A percentile compares a stretch with the other conserved stretches of the same genome.
These are phyloP conservation scores for Acacia confusa DNA, from an alignment of 306 rosid species.

Conservation along the genomic window DNA sequence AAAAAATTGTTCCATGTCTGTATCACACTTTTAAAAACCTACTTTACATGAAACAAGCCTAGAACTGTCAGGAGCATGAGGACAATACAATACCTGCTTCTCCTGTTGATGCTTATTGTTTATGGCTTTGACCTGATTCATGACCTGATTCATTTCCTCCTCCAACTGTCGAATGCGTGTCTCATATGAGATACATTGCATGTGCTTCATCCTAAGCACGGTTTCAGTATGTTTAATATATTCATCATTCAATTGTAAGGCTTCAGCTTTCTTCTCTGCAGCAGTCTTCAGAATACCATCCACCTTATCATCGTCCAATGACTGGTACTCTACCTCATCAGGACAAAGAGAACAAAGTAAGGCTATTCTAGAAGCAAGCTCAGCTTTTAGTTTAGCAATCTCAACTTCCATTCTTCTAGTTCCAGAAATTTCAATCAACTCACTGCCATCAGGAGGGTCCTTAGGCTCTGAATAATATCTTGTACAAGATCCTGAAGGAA, in stretches of 20 bases:
- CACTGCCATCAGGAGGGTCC: slow-evolving; percentile 70
- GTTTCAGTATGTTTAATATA: slow-evolving; percentile 66
- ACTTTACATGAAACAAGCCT: background rate
- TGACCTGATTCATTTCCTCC: slow-evolving; percentile 74
- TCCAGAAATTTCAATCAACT: slow-evolving; percentile 86
- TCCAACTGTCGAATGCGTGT: slow-evolving; percentile 93
- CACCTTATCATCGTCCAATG: slow-evolving; percentile 65
- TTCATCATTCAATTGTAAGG: slow-evolving; percentile 87
- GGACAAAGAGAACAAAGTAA: slow-evolving; percentile 68
- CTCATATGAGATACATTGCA: slow-evolving; percentile 78
- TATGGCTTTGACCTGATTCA: slow-evolving; percentile 70
- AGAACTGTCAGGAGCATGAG: slow-evolving; percentile 6
- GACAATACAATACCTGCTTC: slow-evolving; percentile 67
- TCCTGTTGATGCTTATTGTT: slow-evolving; percentile 84
- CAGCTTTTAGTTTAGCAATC: slow-evolving; percentile 96
- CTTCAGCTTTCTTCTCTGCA: slow-evolving; percentile 79
- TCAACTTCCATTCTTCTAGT: slow-evolving; percentile 94
- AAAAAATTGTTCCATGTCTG: background rate
- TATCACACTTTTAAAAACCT: background rate
- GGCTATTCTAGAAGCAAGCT: slow-evolving; percentile 86
- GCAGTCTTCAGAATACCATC: slow-evolving; percentile 71
- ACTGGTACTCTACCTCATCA: slow-evolving; percentile 58
- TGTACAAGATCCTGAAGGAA: no score
- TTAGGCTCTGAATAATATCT: slow-evolving; percentile 41
- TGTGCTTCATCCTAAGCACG: slow-evolving; percentile 74